phyloP scores from a whole-genome alignment of 768 basidiomycete species.

The Pisolithus sp. region DNA sequence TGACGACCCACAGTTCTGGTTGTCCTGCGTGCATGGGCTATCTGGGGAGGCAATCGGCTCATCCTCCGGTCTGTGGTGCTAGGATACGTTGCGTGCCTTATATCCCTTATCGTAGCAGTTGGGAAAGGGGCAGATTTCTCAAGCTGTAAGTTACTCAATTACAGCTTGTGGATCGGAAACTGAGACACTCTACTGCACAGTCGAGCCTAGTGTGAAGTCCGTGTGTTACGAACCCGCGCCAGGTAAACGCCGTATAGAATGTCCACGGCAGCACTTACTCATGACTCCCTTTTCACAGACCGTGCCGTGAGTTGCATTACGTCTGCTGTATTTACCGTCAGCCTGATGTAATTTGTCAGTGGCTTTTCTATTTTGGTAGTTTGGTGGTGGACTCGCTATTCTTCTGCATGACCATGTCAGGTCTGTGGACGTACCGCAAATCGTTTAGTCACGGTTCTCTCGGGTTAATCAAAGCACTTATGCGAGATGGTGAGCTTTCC shows the following conservation, averaged over 20 bases:
- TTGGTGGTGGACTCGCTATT: not conserved
- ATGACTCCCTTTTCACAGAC: not conserved
- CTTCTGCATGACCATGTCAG: not conserved
- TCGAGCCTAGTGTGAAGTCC: not conserved
- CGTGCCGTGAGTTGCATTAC: not conserved
- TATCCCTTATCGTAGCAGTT: not conserved
- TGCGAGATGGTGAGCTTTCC: not conserved
- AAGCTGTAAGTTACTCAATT: not conserved
- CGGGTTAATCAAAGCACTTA: not conserved
- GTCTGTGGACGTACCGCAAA: not conserved
- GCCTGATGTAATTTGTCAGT: not conserved
- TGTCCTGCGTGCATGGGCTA: conserved; percentile 6
- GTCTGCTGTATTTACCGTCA: not conserved
- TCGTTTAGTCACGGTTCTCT: not conserved
- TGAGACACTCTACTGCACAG: not conserved
- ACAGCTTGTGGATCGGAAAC: not conserved
- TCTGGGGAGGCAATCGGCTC: conserved; percentile 1
- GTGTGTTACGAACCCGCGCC: not conserved
- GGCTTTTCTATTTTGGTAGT: not conserved
- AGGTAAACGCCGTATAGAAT: not conserved
- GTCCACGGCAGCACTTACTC: not conserved
- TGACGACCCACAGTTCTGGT: conserved; percentile 3
- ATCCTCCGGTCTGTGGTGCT: not conserved
- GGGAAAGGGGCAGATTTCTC: not conserved
- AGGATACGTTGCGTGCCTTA: not conserved